Evolutionary conservation across 2,329 filamentous ascomycete species (phyloP).

Genomic region (Ophiostoma angusticollis): DNA sequence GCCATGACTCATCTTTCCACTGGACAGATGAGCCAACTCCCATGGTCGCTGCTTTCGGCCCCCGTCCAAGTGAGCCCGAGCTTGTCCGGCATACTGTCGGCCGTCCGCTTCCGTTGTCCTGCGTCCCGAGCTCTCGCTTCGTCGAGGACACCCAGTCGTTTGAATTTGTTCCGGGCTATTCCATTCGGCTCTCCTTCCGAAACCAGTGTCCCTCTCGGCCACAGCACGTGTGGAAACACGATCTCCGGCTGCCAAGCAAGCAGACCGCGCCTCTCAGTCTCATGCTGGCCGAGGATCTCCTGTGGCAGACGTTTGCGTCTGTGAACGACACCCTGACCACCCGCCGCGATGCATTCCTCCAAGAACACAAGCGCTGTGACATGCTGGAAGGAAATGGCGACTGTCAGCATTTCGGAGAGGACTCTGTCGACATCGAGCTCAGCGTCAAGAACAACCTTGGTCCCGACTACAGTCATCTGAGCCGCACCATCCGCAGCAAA

Average conservation of each 20-base stretch:
- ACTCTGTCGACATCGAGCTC: slow-evolving; percentile 33
- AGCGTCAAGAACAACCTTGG: slow-evolving; percentile 38
- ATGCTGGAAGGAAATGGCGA: slow-evolving; percentile 24
- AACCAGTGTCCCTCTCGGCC: slow-evolving; percentile 26
- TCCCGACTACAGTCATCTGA: slow-evolving; percentile 31
- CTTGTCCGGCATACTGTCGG: slow-evolving; percentile 28
- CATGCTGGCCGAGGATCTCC: slow-evolving; percentile 31
- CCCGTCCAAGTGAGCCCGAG: slow-evolving; percentile 17
- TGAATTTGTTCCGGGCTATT: slow-evolving; percentile 36
- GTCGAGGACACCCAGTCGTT: slow-evolving; percentile 32
- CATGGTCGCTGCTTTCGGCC: slow-evolving; percentile 16
- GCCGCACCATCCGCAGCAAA: slow-evolving; percentile 29
- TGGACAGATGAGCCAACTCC: slow-evolving; percentile 30
- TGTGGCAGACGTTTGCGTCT: slow-evolving; percentile 31
- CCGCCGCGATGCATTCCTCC: slow-evolving; percentile 29
- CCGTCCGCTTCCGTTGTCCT: slow-evolving; percentile 31
- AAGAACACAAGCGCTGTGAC: slow-evolving; percentile 24
- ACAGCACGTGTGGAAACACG: slow-evolving; percentile 25
- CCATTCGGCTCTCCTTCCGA: slow-evolving; percentile 31
- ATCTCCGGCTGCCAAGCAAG: slow-evolving; percentile 30
- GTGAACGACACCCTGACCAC: slow-evolving; percentile 28
- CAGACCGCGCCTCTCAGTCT: slow-evolving; percentile 37
- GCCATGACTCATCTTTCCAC: slow-evolving; percentile 36
- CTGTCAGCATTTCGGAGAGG: slow-evolving; percentile 28
- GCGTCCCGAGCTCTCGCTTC: slow-evolving; percentile 33